Conservation (phyloP, 345 rosid genomes). For the Aquilaria sinensis region DNA sequence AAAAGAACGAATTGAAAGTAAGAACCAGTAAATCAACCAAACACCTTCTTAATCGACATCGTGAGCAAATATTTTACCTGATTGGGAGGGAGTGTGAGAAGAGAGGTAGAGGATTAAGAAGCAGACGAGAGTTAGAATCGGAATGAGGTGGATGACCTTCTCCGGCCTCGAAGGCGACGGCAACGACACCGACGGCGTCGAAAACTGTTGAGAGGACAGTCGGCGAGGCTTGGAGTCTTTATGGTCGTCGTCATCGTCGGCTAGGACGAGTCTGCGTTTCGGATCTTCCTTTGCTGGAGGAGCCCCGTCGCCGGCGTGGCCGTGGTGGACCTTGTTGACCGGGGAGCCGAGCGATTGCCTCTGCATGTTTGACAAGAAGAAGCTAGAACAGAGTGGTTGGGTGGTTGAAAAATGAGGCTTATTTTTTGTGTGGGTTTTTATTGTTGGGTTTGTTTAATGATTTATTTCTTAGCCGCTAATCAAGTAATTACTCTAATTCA, state of each 20-base stretch:
- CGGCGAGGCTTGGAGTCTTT: constrained; percentile 57
- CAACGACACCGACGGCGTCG: constrained; percentile 19
- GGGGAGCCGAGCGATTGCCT: constrained; percentile 89
- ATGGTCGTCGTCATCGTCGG: constrained; percentile 35
- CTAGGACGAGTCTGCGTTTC: constrained; percentile 19
- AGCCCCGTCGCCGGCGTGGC: constrained; percentile 52
- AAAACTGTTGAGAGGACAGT: constrained; percentile 26
- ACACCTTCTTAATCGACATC: no score
- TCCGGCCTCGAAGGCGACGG: constrained; percentile 39
- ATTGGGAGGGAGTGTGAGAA: constrained; percentile 73
- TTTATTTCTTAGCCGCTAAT: neutral
- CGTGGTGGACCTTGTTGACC: constrained; percentile 50
- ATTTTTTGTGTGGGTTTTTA: constrained; percentile 8
- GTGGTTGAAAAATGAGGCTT: constrained; percentile 8
- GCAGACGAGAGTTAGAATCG: constrained; percentile 72
- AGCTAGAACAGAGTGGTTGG: constrained; percentile 11
- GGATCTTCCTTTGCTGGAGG: constrained; percentile 20
- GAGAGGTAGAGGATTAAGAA: constrained; percentile 75
- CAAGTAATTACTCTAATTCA: neutral
- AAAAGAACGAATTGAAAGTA: neutral
- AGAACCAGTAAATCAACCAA: no score
- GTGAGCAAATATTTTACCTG: constrained; percentile 31
- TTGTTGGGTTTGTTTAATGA: neutral
- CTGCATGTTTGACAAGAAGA: constrained; percentile 52
- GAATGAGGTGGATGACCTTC: constrained; percentile 80